Conservation (phyloP, 768 basidiomycete genomes). For the Sarcodon aspratus region DNA sequence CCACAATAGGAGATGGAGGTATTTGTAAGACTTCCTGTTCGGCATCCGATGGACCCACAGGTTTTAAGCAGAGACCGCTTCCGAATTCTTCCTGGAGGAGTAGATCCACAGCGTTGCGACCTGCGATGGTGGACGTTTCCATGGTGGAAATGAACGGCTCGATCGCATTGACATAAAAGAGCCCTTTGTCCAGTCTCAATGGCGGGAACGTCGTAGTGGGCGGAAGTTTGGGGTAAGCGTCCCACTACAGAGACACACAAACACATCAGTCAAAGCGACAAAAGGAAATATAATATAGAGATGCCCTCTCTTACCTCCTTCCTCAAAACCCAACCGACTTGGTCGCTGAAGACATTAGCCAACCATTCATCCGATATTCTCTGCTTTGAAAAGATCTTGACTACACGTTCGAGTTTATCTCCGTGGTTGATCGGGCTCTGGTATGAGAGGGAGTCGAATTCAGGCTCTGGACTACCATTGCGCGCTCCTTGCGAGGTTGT, state of each 20-base stretch:
- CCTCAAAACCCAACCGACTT: conserved; percentile 66
- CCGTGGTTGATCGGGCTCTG: conserved; percentile 38
- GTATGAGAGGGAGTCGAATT: conserved; percentile 84
- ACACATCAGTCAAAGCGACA: conserved; percentile 1
- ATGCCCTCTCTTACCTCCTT: conserved; percentile 60
- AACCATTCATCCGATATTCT: conserved; percentile 63
- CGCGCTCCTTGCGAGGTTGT: conserved; percentile 59
- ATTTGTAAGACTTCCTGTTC: conserved; percentile 6
- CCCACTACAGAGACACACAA: conserved; percentile 41
- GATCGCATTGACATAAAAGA: conserved; percentile 89
- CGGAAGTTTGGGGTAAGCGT: conserved; percentile 65
- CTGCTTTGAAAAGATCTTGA: conserved; percentile 80
- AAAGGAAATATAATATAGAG: conserved; percentile 2
- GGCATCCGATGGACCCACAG: conserved; percentile 9
- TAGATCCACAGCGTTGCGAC: conserved; percentile 75
- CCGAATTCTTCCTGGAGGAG: conserved; percentile 65
- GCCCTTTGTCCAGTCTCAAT: conserved; percentile 60
- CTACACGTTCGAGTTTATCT: conserved; percentile 42
- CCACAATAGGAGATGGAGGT: conserved; percentile 1
- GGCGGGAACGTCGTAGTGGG: conserved; percentile 64
- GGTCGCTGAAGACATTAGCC: conserved; percentile 37
- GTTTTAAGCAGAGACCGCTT: conserved; percentile 52
- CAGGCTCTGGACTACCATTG: conserved; percentile 32
- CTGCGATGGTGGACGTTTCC: conserved; percentile 85
- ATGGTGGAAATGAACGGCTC: conserved; percentile 91